phyloP scores from a whole-genome alignment of 805 yeast genomes.

The Candida rishiriensis region DNA sequence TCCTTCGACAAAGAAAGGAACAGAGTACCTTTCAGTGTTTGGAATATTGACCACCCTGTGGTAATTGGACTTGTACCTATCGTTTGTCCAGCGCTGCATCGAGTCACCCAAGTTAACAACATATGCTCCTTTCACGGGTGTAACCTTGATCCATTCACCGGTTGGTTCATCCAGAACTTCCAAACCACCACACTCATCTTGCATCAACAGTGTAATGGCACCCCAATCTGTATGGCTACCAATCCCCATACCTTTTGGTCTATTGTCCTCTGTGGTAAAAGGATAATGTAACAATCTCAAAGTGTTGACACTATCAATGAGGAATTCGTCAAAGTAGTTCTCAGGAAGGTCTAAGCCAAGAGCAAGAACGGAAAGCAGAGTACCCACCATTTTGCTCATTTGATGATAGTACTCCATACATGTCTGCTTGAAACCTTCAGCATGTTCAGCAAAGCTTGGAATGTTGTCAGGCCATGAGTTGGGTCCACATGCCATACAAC shows the following conservation, averaged over 20 bases:
- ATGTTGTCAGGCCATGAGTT: slow-evolving; percentile 15
- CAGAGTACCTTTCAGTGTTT: slow-evolving; percentile 21
- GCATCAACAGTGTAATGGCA: slow-evolving; percentile 28
- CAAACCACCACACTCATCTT: slow-evolving; percentile 30
- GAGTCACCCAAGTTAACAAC: slow-evolving; percentile 36
- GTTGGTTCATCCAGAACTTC: slow-evolving; percentile 28
- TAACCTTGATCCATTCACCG: slow-evolving; percentile 32
- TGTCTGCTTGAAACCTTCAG: neutral
- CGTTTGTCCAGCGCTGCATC: slow-evolving; percentile 32
- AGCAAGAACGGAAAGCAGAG: slow-evolving; percentile 12
- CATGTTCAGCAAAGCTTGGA: slow-evolving; percentile 8
- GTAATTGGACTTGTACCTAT: slow-evolving; percentile 30
- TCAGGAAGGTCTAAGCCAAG: slow-evolving; percentile 26
- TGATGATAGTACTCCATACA: neutral
- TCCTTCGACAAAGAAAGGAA: slow-evolving; percentile 22
- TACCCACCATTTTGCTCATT: too few species aligned
- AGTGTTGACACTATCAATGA: slow-evolving; percentile 26
- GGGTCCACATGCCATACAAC: slow-evolving; percentile 17
- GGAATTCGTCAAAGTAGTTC: slow-evolving; percentile 20
- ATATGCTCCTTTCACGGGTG: slow-evolving; percentile 29
- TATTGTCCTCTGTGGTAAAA: slow-evolving; percentile 23
- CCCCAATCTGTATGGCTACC: slow-evolving; percentile 35
- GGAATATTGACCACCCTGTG: slow-evolving; percentile 32
- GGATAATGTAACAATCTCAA: slow-evolving; percentile 30
- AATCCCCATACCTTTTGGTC: slow-evolving; percentile 25